phyloP scores from a whole-genome alignment of 371 early-diverging fungal genomes.

The Syncephalastrum contaminatum region DNA sequence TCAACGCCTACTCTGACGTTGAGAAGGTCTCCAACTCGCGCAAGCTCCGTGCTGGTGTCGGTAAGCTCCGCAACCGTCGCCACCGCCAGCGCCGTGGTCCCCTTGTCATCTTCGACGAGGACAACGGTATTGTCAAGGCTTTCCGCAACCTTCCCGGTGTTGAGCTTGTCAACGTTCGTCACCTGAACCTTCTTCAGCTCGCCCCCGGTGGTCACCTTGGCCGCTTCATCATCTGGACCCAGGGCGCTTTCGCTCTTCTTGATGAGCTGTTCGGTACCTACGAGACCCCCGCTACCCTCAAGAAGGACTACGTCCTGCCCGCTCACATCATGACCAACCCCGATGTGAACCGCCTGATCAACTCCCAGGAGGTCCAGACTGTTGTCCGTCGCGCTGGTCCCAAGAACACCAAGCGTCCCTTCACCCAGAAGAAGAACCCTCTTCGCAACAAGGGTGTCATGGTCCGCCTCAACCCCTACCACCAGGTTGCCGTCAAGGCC shows the following conservation, averaged over 20 bases:
- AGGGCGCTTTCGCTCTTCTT: slow-evolving; percentile 94
- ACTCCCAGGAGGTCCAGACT: slow-evolving; percentile 97
- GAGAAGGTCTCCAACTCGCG: slow-evolving; percentile 97
- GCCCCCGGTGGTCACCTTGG: slow-evolving; percentile 99
- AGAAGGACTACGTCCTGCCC: slow-evolving; percentile 96
- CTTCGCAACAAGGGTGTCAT: slow-evolving; percentile 91
- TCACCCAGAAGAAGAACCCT: slow-evolving; percentile 97
- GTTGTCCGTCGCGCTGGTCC: slow-evolving; percentile 88
- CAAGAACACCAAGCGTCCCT: slow-evolving; percentile 83
- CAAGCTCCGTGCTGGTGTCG: slow-evolving; percentile 98
- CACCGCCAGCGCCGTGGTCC: slow-evolving; percentile 98
- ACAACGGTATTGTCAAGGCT: slow-evolving; percentile 95
- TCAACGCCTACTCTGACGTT: slow-evolving; percentile 96
- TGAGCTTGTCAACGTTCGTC: slow-evolving; percentile 91
- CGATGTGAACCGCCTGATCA: slow-evolving; percentile 96
- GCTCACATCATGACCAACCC: slow-evolving; percentile 89
- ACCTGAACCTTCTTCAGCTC: slow-evolving; percentile 97
- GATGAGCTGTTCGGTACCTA: slow-evolving; percentile 95
- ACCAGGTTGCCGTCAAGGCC: slow-evolving; percentile 82
- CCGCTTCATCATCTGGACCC: slow-evolving; percentile 99
- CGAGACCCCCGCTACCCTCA: slow-evolving; percentile 78
- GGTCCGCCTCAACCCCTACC: slow-evolving; percentile 97
- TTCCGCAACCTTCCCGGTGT: slow-evolving; percentile 99
- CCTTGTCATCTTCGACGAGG: slow-evolving; percentile 95
- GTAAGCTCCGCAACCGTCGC: slow-evolving; percentile 99